Evolutionary conservation across 108 stramenopile genomes (phyloP).

Genomic region (Nitzschia inconspicua): DNA sequence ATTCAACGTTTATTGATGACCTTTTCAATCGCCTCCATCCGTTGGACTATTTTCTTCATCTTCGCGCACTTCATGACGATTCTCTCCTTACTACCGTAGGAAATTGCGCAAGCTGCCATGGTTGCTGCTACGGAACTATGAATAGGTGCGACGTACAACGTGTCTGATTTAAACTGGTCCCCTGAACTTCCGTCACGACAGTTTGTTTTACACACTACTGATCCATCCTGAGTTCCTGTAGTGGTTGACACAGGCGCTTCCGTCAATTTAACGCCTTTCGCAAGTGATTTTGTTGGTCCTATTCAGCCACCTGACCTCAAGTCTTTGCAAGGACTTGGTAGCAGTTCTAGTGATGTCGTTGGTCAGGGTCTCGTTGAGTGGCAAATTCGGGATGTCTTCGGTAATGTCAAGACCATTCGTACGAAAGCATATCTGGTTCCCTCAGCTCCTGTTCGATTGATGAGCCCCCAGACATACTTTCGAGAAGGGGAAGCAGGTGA

Average conservation of each 20-base stretch:
- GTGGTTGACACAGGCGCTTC: constrained; percentile 37
- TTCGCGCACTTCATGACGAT: too few species aligned
- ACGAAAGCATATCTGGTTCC: constrained; percentile 23
- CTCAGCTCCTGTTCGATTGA: constrained; percentile 12
- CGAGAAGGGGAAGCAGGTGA: background rate
- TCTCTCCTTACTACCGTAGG: too few species aligned
- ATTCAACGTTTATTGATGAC: constrained; percentile 48
- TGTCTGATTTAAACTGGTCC: too few species aligned
- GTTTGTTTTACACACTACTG: too few species aligned
- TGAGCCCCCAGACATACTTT: constrained; percentile 16
- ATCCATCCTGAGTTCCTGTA: too few species aligned
- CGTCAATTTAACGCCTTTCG: constrained; percentile 20
- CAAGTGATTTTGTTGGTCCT: constrained; percentile 12
- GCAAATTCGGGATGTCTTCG: constrained; percentile 8
- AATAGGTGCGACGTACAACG: too few species aligned
- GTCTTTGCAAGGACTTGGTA: constrained; percentile 1
- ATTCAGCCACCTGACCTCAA: background rate
- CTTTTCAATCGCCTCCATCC: constrained; percentile 36
- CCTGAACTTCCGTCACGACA: too few species aligned
- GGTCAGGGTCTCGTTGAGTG: constrained; percentile 34
- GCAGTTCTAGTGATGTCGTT: background rate
- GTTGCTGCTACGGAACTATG: too few species aligned
- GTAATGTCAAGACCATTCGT: background rate
- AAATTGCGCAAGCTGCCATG: too few species aligned
- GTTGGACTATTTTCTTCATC: too few species aligned